Base-by-base conservation (phyloP, 2,329 filamentous ascomycete genomes). In the Biscogniauxia marginata region DNA sequence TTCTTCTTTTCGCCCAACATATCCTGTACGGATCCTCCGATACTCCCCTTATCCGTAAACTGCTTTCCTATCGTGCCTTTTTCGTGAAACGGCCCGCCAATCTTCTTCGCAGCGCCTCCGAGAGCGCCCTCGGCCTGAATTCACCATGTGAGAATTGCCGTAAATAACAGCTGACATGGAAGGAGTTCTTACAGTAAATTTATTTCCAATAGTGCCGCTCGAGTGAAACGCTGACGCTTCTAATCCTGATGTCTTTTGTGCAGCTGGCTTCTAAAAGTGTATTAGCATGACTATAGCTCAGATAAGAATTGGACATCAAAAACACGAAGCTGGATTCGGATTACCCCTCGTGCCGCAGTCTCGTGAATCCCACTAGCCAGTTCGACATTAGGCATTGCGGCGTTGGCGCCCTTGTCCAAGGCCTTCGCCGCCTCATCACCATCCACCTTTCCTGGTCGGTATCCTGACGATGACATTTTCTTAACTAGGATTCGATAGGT, bases 381-480 rank as follows among this genome's bases (percentile, higher is more conserved):
- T 9, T 57, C 55, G 7, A 23, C 52, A 22, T 54, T 45, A 23
- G 46, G 49, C 55, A 46, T 52, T 11, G 25, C 23, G 2, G 49
- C 8, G 7, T 6, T 50, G 19, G 48, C 49, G 46, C 53, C 48
- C 39, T 47, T 30, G 19, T 55, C 39, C 13, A 53, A 23, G 39
- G 54, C 39, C 45, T 52, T 52, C 4, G 47, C 51, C 4, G 54
- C 43, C 43, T 56, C 57, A 7, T 54, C 51, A 20, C 45, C 48
- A 34, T 56, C 49, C 18, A 18, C 50, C 22, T 56, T 39, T 11
- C 54, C 49, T 8, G 25, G 30, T 49, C 13, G 39, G 23, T 48
- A 55, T 55, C 39, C 39, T 30, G 53, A 58, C 19, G 50, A 50
- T 30, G 49, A 53, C 24, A 53, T 58, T 6, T 18, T 54, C 30